Base-by-base conservation (phyloP, 208 protist species). In the Acanthamoeba rhysodes region DNA sequence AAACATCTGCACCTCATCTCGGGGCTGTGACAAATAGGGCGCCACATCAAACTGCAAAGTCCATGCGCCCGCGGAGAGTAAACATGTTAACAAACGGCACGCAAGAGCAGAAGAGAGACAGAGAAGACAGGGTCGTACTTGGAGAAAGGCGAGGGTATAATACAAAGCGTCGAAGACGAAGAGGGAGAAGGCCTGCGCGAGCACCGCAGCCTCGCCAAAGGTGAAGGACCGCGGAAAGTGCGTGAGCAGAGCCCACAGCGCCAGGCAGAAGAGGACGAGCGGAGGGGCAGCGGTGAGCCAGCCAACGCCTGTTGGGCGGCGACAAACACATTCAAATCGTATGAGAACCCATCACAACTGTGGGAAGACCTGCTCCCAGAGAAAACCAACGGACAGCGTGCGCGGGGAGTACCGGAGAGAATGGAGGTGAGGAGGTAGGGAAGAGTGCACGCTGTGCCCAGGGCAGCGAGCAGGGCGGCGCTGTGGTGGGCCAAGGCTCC, bases 161-260 rank as follows among this genome's bases (percentile, higher is more conserved):
- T 64, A 64, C 27, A 88, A 57, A 62, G 78, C 78, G 12, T 88
- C 78, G 41, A 62, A 88, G 29, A 62, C 50, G 78, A 88, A 88
- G 37, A 88, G 78, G 50, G 78, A 64, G 45, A 88, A 88, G 50
- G 78, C 78, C 41, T 53, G 50, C 10, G 78, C 78, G 24, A 88
- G 78, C 22, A 88, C 50, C 50, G 45, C 50, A 10, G 41, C 78
- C 7, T 88, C 78, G 41, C 48, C 78, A 88, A 88, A 88, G 78
- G 78, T 88, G n/a, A 88, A 88, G 78, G 41, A 88, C 14, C 78
- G 78, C 27, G 78, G 78, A 10, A 88, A 88, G 78, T 57, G 32
- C 70, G 34, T 9, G 32, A 78, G 70, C 32, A 45, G 12, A 10
- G 70, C 70, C 70, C 70, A 78, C 70, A 78, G 34, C 70, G 34